phyloP scores from a whole-genome alignment of 2,329 filamentous ascomycete genomes.

The Fusarium dlaminii region DNA sequence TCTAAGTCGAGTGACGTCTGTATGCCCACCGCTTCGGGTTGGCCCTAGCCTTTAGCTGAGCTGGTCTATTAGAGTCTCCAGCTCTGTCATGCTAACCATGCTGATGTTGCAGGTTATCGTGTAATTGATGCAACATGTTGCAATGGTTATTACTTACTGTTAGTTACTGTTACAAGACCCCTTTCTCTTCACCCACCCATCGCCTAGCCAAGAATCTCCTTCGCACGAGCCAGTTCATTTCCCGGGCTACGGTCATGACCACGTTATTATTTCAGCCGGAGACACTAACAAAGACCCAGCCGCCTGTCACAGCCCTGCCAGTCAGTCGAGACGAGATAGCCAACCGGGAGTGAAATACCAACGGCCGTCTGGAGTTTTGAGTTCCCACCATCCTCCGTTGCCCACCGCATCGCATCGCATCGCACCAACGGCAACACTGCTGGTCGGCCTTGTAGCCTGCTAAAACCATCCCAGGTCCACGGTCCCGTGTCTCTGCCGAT shows the following conservation, averaged over 20 bases:
- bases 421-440: constrained; percentile 2
- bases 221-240: constrained; percentile 37
- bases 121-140: not conserved
- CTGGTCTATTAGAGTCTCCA: constrained; percentile 9
- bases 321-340: constrained; percentile 5
- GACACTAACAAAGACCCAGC: constrained; percentile 14
- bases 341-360: constrained; percentile 24
- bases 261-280: constrained; percentile 29
- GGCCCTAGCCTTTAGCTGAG: constrained; percentile 17
- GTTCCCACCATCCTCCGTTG: constrained; percentile 27
- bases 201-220: constrained; percentile 29
- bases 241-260: constrained; percentile 8
- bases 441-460: not conserved
- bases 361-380: constrained; percentile 20
- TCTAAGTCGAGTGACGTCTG: constrained; percentile 31
- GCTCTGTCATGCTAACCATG: constrained; percentile 6
- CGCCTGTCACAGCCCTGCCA: constrained; percentile 37
- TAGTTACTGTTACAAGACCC: constrained; percentile 15
- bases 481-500: constrained; percentile 40
- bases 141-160: too few species aligned
- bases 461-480: constrained; percentile 27
- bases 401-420: not conserved
- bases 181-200: constrained; percentile 25
- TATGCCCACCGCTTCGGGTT: constrained; percentile 28
- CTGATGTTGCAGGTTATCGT: constrained; percentile 12